Percentiles rank a stretch among this genome's conserved stretches.
Conservation (phyloP, 768 basidiomycete species). For the Trametes elegans region DNA sequence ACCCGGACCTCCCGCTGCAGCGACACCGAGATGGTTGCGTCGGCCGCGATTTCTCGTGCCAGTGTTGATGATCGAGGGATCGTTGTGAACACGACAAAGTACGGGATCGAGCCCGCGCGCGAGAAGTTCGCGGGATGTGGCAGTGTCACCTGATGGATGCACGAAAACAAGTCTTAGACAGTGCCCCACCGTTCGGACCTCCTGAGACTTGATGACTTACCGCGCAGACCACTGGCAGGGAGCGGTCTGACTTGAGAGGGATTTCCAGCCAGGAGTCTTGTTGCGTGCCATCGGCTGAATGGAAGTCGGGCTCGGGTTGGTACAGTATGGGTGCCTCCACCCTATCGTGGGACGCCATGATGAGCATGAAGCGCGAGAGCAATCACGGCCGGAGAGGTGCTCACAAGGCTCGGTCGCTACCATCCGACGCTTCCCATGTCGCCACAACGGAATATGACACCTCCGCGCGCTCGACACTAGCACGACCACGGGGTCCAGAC, state of each 20-base stretch:
- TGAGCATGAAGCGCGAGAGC: conserved; percentile 2
- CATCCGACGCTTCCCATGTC: conserved; percentile 56
- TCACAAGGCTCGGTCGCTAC: conserved; percentile 47
- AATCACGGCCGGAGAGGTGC: conserved; percentile 20
- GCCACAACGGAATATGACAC: conserved; percentile 57
- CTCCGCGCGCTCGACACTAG: conserved; percentile 36
- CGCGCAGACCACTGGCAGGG: conserved; percentile 61
- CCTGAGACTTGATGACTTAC: conserved; percentile 38
- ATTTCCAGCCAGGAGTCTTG: conserved; percentile 67
- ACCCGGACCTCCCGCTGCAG: conserved; percentile 60
- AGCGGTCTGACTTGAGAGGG: conserved; percentile 58
- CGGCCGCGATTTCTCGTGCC: conserved; percentile 63
- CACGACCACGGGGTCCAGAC: conserved; percentile 25
- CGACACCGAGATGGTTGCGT: conserved; percentile 69
- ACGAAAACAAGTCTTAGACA: not conserved
- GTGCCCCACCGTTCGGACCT: not conserved
- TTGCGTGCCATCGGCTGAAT: conserved; percentile 50
- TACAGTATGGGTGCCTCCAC: conserved; percentile 64
- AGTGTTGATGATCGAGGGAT: conserved; percentile 51
- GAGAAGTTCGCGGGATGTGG: conserved; percentile 61
- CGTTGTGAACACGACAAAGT: conserved; percentile 73
- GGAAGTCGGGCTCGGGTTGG: conserved; percentile 58
- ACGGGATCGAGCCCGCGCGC: conserved; percentile 61
- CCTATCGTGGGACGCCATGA: conserved; percentile 37
- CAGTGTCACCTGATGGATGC: conserved; percentile 51